These are phyloP conservation scores for Curvularia sp. DNA, from an alignment of 2,329 filamentous ascomycete genomes.

Conservation along the genomic window DNA sequence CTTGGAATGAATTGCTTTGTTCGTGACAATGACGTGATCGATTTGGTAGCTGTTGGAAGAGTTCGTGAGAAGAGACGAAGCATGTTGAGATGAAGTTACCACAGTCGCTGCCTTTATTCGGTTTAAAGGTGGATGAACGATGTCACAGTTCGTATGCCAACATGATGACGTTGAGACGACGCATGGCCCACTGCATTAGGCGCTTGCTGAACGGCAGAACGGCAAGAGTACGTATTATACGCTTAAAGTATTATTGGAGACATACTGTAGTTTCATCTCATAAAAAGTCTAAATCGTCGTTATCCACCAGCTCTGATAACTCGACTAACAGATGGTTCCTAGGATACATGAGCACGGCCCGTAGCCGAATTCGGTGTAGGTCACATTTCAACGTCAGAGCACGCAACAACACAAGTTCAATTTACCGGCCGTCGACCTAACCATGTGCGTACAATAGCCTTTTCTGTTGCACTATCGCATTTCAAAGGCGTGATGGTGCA, in stretches of 20 bases:
- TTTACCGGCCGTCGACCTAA: fast-evolving
- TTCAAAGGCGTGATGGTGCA: not conserved
- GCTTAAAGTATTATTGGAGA: not conserved
- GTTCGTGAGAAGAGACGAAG: conserved; percentile 41
- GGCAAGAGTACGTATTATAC: conserved; percentile 7
- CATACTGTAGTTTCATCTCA: not conserved
- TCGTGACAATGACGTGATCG: conserved; percentile 14
- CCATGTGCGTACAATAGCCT: not conserved
- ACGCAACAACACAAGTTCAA: not conserved
- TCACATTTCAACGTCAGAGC: not conserved
- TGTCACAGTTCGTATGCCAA: conserved; percentile 30
- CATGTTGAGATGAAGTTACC: conserved; percentile 28
- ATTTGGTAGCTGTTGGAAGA: conserved; percentile 16
- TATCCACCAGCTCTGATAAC: not conserved
- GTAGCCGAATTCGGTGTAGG: not conserved
- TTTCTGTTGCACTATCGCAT: not conserved
- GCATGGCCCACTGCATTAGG: conserved; percentile 19
- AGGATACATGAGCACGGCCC: not conserved
- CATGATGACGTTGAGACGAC: conserved; percentile 43
- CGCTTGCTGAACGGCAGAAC: conserved; percentile 2
- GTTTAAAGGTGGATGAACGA: conserved; percentile 13
- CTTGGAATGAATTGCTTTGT: conserved; percentile 21
- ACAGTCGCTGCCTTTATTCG: conserved; percentile 22
- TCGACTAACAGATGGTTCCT: not conserved
- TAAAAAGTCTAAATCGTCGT: not conserved